A percentile compares a stretch with the other conserved stretches of the same genome.
phyloP scores from a whole-genome alignment of 176 grass and related monocot species.

The Phragmites australis region DNA sequence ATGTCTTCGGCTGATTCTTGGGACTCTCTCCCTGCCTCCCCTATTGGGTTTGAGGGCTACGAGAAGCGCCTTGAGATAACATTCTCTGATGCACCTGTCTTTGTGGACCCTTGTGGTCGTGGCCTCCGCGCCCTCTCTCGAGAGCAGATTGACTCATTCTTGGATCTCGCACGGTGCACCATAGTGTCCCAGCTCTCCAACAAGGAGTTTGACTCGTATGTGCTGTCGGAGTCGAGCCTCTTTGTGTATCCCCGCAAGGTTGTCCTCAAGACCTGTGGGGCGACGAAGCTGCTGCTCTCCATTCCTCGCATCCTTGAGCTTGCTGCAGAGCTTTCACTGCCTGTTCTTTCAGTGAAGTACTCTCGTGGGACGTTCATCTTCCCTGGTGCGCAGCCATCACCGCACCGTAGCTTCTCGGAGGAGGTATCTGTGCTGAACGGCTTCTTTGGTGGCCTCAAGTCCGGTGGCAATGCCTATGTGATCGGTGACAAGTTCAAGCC shows the following conservation, averaged over 20 bases:
- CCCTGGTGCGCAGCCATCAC: conserved; percentile 70
- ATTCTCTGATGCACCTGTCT: conserved; percentile 70
- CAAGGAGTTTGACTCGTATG: conserved; percentile 78
- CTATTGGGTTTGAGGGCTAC: conserved; percentile 94
- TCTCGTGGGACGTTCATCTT: conserved; percentile 86
- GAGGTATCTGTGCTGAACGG: conserved; percentile 66
- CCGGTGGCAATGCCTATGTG: conserved; percentile 69
- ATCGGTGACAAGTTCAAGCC: conserved; percentile 57
- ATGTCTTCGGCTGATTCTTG: conserved; percentile 44
- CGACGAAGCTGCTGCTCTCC: conserved; percentile 76
- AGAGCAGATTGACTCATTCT: conserved; percentile 69
- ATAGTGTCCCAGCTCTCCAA: conserved; percentile 85
- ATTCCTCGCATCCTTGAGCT: conserved; percentile 87
- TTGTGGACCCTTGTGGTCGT: conserved; percentile 59
- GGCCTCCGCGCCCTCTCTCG: conserved; percentile 68
- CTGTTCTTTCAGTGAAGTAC: conserved; percentile 72
- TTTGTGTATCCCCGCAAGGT: conserved; percentile 82
- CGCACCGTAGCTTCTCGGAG: conserved; percentile 70
- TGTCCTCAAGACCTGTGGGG: conserved; percentile 89
- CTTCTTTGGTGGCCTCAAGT: conserved; percentile 77
- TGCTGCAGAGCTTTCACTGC: conserved; percentile 54
- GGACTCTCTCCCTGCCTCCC: conserved; percentile 46
- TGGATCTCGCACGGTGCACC: conserved; percentile 78
- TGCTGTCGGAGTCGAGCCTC: conserved; percentile 90
- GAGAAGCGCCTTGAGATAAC: conserved; percentile 91